Percentiles rank a stretch among this genome's conserved stretches.
phyloP scores from a whole-genome alignment of 768 basidiomycete species.

The Kwoniella dendrophila region DNA sequence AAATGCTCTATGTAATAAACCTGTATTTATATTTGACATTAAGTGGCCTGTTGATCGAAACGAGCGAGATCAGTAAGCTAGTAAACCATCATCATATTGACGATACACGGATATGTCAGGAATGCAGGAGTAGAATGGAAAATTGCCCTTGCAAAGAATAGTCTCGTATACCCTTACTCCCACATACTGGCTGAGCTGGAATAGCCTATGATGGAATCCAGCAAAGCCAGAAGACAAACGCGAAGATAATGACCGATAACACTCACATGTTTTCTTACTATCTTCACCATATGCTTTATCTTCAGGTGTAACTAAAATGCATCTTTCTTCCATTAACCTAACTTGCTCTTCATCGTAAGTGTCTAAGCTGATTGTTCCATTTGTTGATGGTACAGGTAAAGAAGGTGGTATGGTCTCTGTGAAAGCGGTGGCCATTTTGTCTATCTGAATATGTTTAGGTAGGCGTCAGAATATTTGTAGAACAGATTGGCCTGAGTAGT shows the following conservation, averaged over 20 bases:
- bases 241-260: neutral
- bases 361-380: conserved; percentile 70
- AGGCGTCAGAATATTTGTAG: too few relatives aligned
- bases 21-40: conserved; percentile 92
- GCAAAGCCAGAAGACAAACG: neutral
- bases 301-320: conserved; percentile 53
- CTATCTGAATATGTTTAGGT: neutral
- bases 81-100: too few relatives aligned
- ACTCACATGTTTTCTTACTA: conserved; percentile 95
- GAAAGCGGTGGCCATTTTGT: conserved; percentile 12
- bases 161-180: too few relatives aligned
- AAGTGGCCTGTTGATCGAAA: conserved; percentile 72
- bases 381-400: conserved; percentile 1
- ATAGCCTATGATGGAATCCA: neutral
- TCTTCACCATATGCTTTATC: conserved; percentile 58
- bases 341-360: conserved; percentile 91
- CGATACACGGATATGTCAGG: too few relatives aligned
- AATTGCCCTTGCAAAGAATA: too few relatives aligned
- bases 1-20: conserved; percentile 94
- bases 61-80: neutral
- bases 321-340: conserved; percentile 86
- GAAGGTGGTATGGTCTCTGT: conserved; percentile 17
- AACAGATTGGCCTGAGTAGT: too few relatives aligned
- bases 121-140: too few relatives aligned
- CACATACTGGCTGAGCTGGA: neutral